These are phyloP conservation scores for Ulota crispa DNA, from an alignment of 225 moss, liverwort and hornwort genomes.

Conservation along the genomic window DNA sequence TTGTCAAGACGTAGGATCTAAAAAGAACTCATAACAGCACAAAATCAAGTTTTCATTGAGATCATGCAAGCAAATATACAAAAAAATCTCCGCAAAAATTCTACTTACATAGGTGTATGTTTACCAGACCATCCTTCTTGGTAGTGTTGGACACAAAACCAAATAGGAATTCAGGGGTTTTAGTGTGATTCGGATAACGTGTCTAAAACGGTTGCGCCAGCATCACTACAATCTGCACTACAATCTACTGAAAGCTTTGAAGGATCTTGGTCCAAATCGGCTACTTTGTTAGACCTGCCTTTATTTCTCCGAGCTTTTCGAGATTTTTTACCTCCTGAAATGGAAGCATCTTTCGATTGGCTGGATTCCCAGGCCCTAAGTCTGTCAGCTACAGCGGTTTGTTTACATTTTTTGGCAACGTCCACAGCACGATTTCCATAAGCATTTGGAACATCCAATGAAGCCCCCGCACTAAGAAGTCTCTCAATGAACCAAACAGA, in stretches of 20 bases:
- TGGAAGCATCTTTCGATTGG: slow-evolving; percentile 14
- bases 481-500: slow-evolving; percentile 77
- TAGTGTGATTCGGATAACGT: not conserved
- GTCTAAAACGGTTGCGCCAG: not conserved
- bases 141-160: no score
- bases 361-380: slow-evolving; percentile 57
- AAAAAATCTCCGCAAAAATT: no score
- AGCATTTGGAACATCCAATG: slow-evolving; percentile 59
- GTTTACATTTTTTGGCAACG: slow-evolving; percentile 54
- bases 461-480: slow-evolving; percentile 74
- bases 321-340: slow-evolving; percentile 40
- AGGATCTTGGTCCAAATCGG: not conserved
- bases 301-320: slow-evolving; percentile 34
- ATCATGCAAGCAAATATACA: no score
- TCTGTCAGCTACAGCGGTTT: slow-evolving; percentile 42
- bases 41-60: no score
- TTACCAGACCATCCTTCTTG: no score
- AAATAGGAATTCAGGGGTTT: not conserved
- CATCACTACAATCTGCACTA: slow-evolving; percentile 14
- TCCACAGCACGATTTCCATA: slow-evolving; percentile 66
- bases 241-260: not conserved
- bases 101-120: no score
- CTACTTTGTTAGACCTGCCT: slow-evolving; percentile 16
- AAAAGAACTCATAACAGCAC: no score
- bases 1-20: no score